Percentiles rank a stretch among this genome's conserved stretches.
These are phyloP conservation scores for Phyllosticta citriasiana DNA, from an alignment of 2,329 filamentous ascomycete genomes.

Conservation along the genomic window DNA sequence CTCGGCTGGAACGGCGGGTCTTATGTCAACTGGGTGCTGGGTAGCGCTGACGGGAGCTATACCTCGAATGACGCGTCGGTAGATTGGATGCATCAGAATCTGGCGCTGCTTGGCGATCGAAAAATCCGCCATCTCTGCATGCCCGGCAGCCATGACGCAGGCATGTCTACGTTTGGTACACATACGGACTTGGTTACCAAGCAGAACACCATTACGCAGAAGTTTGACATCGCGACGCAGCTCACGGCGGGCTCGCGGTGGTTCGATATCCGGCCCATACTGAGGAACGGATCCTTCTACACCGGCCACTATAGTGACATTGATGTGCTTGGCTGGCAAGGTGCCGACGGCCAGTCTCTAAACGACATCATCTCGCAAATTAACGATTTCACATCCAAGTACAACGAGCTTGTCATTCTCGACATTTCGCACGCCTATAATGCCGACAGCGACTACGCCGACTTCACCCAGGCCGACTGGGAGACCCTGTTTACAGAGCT, in stretches of 20 bases:
- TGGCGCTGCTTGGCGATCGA: slow-evolving; percentile 29
- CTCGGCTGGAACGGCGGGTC: slow-evolving; percentile 27
- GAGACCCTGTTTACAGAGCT: slow-evolving; percentile 36
- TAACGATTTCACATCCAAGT: slow-evolving; percentile 36
- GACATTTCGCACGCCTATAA: slow-evolving; percentile 38
- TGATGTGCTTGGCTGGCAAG: slow-evolving; percentile 28
- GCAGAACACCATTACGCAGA: slow-evolving; percentile 39
- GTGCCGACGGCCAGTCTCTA: slow-evolving; percentile 37
- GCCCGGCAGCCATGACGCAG: slow-evolving; percentile 41
- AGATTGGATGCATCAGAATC: slow-evolving; percentile 33
- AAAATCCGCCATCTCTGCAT: slow-evolving; percentile 37
- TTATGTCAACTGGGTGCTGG: slow-evolving; percentile 29
- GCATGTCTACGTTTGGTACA: slow-evolving; percentile 36
- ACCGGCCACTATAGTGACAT: slow-evolving; percentile 34
- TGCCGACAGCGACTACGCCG: slow-evolving; percentile 28
- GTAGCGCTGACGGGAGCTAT: slow-evolving; percentile 25
- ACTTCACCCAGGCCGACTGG: slow-evolving; percentile 31
- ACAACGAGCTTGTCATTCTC: slow-evolving; percentile 38
- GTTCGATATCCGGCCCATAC: slow-evolving; percentile 39
- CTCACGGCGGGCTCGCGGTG: slow-evolving; percentile 37
- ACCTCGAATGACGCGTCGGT: slow-evolving; percentile 27
- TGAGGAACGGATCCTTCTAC: slow-evolving; percentile 31
- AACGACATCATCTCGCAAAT: slow-evolving; percentile 35
- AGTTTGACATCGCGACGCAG: slow-evolving; percentile 36
- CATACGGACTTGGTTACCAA: slow-evolving; percentile 29